Evolutionary conservation across 768 basidiomycete species (phyloP).

Genomic region (Mycena sanguinolenta): DNA sequence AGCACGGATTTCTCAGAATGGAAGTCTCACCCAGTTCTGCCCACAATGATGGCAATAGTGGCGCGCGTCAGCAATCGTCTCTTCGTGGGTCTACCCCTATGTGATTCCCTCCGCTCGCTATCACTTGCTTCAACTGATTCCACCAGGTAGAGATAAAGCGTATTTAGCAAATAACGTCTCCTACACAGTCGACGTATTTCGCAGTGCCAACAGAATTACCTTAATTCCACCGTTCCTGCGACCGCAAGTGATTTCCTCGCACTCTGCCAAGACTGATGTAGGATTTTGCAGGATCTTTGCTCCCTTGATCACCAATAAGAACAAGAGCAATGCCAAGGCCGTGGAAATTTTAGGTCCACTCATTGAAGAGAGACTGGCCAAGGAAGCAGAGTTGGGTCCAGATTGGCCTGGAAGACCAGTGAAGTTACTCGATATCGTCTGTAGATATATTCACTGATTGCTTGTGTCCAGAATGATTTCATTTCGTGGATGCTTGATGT

Average conservation of each 20-base stretch:
- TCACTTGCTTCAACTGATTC: no score
- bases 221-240: slow-evolving; percentile 19
- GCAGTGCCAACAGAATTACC: background rate
- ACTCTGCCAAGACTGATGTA: background rate
- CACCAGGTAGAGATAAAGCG: slow-evolving; percentile 30
- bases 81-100: slow-evolving; percentile 45
- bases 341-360: slow-evolving; percentile 6
- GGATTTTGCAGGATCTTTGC: slow-evolving; percentile 9
- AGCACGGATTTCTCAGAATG: no score
- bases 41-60: slow-evolving; percentile 37
- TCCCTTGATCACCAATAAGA: slow-evolving; percentile 9
- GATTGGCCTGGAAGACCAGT: slow-evolving; percentile 28
- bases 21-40: slow-evolving; percentile 28
- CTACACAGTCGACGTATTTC: slow-evolving; percentile 20
- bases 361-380: slow-evolving; percentile 12
- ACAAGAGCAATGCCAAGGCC: slow-evolving; percentile 7
- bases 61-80: slow-evolving; percentile 42
- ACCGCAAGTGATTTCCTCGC: slow-evolving; percentile 14
- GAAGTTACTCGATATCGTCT: background rate
- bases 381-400: slow-evolving; percentile 22
- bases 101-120: no score
- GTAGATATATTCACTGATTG: no score
- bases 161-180: slow-evolving; percentile 32
- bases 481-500: slow-evolving; percentile 49
- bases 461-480: slow-evolving; percentile 42